Percentiles rank a stretch among this genome's conserved stretches.
Conservation (phyloP, 2,329 filamentous ascomycete genomes). For the Cytospora piceae region DNA sequence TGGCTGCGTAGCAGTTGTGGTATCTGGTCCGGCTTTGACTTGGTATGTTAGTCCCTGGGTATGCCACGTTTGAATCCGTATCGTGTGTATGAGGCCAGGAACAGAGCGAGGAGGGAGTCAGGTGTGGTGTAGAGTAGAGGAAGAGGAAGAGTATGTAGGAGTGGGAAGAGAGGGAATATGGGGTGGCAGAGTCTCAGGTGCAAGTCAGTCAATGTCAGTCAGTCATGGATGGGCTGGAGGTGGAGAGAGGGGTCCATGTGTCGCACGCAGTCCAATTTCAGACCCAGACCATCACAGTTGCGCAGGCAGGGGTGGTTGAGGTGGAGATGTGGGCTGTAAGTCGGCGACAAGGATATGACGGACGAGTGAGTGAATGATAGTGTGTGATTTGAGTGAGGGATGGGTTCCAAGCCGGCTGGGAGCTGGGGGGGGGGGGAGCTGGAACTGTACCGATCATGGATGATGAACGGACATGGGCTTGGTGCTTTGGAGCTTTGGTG, state of each 20-base stretch:
- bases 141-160: constrained; percentile 1
- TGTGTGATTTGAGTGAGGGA: background rate
- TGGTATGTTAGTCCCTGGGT: background rate
- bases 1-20: background rate
- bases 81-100: background rate
- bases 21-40: constrained; percentile 6
- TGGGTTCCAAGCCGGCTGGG: background rate
- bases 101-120: background rate
- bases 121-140: background rate
- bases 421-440: background rate
- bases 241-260: constrained; percentile 21
- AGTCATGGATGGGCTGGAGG: constrained; percentile 17
- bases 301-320: background rate
- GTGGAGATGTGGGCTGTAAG: constrained; percentile 5
- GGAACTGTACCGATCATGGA: too few species aligned
- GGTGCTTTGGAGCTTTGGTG: too few species aligned
- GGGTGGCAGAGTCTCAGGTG: constrained; percentile 22
- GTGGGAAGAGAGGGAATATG: constrained; percentile 7
- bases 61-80: background rate
- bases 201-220: constrained; percentile 26
- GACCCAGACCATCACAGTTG: constrained; percentile 5
- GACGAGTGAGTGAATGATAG: constrained; percentile 16
- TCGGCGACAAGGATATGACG: constrained; percentile 3
- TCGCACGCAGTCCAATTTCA: constrained; percentile 7
- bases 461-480: background rate